A percentile compares a stretch with the other conserved stretches of the same genome.
phyloP scores from a whole-genome alignment of 805 yeast species.

The Cyberlindnera subsufficiens region DNA sequence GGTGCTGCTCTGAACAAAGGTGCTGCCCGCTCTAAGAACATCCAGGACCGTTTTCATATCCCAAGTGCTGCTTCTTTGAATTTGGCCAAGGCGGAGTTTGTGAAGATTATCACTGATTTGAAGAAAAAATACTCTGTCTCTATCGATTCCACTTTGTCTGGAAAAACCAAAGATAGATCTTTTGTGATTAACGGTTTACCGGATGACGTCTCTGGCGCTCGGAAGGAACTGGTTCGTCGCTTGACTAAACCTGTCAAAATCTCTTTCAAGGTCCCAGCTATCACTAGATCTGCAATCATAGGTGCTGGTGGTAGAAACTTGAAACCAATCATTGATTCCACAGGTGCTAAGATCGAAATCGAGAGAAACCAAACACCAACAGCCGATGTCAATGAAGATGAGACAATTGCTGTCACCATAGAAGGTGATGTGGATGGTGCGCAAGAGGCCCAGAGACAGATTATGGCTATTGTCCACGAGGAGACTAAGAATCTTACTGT shows the following conservation, averaged over 20 bases:
- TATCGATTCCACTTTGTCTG: slow-evolving; percentile 79
- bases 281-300: slow-evolving; percentile 70
- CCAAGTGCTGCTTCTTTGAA: slow-evolving; percentile 63
- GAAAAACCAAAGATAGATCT: slow-evolving; percentile 70
- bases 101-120: slow-evolving; percentile 58
- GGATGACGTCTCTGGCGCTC: slow-evolving; percentile 60
- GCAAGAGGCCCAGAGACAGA: slow-evolving; percentile 61
- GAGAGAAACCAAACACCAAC: slow-evolving; percentile 38
- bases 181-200: slow-evolving; percentile 76
- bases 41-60: slow-evolving; percentile 63
- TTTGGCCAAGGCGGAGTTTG: slow-evolving; percentile 58
- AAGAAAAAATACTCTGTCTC: slow-evolving; percentile 57
- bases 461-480: slow-evolving; percentile 67
- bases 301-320: slow-evolving; percentile 83
- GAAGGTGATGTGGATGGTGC: slow-evolving; percentile 87
- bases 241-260: slow-evolving; percentile 69
- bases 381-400: slow-evolving; percentile 55
- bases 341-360: slow-evolving; percentile 68
- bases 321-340: slow-evolving; percentile 67
- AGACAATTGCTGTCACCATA: slow-evolving; percentile 53
- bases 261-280: slow-evolving; percentile 65
- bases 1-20: slow-evolving; percentile 4
- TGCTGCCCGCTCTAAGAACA: slow-evolving; percentile 31
- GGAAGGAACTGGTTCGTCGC: slow-evolving; percentile 67
- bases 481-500: slow-evolving; percentile 56